Base-by-base conservation (phyloP, 768 basidiomycete genomes). In the Termitomyces sp. region DNA sequence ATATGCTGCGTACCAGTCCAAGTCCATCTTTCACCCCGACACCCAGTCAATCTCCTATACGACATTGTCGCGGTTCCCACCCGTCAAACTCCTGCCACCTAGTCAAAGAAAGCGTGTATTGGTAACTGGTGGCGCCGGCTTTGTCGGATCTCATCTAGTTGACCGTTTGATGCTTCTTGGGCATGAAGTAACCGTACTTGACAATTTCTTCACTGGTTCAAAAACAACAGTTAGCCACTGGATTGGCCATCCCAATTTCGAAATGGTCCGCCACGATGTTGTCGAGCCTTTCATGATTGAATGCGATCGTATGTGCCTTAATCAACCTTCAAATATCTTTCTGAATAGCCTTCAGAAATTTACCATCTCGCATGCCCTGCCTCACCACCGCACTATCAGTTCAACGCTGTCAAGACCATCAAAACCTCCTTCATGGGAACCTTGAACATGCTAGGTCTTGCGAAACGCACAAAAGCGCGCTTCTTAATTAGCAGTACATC, bases 381-480 rank as follows among this genome's bases (percentile, higher is more conserved):
- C 20, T 98, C 94, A 1, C 94, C 94, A 44, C 94, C 93, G 53
- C 94, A 97, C 69, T 98, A 99, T 71, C 97, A 99, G 68, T 94
- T 89, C 72, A 96, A 99, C 73, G 88, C 94, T 10, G 88, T 99
- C 58, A 98, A 99, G 74, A 99, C 97, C 23, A 83, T 98, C 73
- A 98, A 98, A 72, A 98, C 97, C 0, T 96, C 94, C 11, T 99
- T 99, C 76, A 85, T 96, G 82, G 97, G 97, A 42, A 98, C 97
- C 5, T 76, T 98, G 58, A 98, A 99, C 76, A 97, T 98, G 95
- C 89, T 99, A 38, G 97, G 92, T 47, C 83, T 99, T 22, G 97
- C 97, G 7, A 98, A 98, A 73, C 91, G 95, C 57, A 93, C 89
- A 46, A 98, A 98, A 70, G 97, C 97, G 11, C 86, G 96, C 50